Evolutionary conservation across 2,329 filamentous ascomycete genomes (phyloP).

Genomic region (Knufia fluminis): DNA sequence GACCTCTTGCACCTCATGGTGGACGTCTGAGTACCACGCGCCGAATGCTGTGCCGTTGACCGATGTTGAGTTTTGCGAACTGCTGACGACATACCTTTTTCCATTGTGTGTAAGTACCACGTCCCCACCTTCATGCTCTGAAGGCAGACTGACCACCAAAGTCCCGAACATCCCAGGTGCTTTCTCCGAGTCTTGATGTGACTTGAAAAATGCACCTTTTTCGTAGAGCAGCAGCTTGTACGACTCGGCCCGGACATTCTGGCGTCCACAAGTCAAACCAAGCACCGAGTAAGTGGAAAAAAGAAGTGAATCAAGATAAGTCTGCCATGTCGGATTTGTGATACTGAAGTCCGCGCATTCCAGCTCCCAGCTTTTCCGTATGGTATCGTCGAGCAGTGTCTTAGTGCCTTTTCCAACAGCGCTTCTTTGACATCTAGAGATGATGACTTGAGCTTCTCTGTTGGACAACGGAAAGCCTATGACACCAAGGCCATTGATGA

Average conservation of each 20-base stretch:
- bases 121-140: slow-evolving; percentile 39
- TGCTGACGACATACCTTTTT: slow-evolving; percentile 27
- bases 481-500: slow-evolving; percentile 11
- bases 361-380: slow-evolving; percentile 39
- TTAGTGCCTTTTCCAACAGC: slow-evolving; percentile 34
- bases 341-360: slow-evolving; percentile 33
- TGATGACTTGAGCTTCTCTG: slow-evolving; percentile 17
- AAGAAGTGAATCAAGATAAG: neutral
- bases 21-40: slow-evolving; percentile 45
- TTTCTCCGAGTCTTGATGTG: slow-evolving; percentile 41
- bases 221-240: slow-evolving; percentile 45
- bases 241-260: slow-evolving; percentile 28
- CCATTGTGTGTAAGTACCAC: slow-evolving; percentile 34
- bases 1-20: slow-evolving; percentile 43
- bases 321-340: slow-evolving; percentile 27
- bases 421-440: slow-evolving; percentile 12
- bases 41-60: slow-evolving; percentile 15
- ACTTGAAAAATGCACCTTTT: slow-evolving; percentile 41
- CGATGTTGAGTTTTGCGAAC: slow-evolving; percentile 25
- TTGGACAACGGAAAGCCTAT: slow-evolving; percentile 16
- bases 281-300: slow-evolving; percentile 2
- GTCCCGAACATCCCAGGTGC: slow-evolving; percentile 43
- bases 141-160: slow-evolving; percentile 42
- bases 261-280: slow-evolving; percentile 18
- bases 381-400: slow-evolving; percentile 33